A percentile compares a stretch with the other conserved stretches of the same genome.
Evolutionary conservation across 2,329 filamentous ascomycete genomes (phyloP).

Genomic region (Neurospora sp.): DNA sequence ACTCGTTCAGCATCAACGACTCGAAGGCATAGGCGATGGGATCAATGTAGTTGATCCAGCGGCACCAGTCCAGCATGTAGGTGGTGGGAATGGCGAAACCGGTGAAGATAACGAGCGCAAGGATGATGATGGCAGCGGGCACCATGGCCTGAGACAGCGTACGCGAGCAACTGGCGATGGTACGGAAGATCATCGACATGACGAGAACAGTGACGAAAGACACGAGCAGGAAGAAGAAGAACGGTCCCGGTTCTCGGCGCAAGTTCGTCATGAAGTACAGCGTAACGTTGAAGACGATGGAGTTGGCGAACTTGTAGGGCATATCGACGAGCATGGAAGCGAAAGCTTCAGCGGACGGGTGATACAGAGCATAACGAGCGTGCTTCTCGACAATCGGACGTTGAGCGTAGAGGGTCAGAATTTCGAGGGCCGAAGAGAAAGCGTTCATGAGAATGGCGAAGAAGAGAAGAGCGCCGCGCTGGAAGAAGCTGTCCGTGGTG

Average conservation of each 20-base stretch:
- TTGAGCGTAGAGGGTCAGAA: slow-evolving; percentile 78
- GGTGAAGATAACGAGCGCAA: slow-evolving; percentile 59
- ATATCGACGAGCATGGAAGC: slow-evolving; percentile 79
- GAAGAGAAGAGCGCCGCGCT: slow-evolving; percentile 71
- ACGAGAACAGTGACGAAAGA: slow-evolving; percentile 62
- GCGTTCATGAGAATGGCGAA: slow-evolving; percentile 82
- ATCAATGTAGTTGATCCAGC: slow-evolving; percentile 76
- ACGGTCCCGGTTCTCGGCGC: slow-evolving; percentile 60
- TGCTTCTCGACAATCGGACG: slow-evolving; percentile 91
- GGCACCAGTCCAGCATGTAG: slow-evolving; percentile 71
- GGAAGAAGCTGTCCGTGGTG: slow-evolving; percentile 64
- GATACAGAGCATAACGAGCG: slow-evolving; percentile 74
- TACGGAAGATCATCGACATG: slow-evolving; percentile 83
- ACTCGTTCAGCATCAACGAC: slow-evolving; percentile 74
- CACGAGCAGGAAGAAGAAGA: slow-evolving; percentile 79
- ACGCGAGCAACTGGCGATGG: slow-evolving; percentile 65
- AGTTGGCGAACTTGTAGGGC: slow-evolving; percentile 70
- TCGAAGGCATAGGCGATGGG: slow-evolving; percentile 76
- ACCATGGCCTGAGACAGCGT: slow-evolving; percentile 57
- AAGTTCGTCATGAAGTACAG: slow-evolving; percentile 86
- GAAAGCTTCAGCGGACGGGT: slow-evolving; percentile 80
- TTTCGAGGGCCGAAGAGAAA: slow-evolving; percentile 72
- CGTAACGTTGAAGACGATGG: slow-evolving; percentile 65
- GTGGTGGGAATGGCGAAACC: slow-evolving; percentile 55
- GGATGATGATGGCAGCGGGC: slow-evolving; percentile 49